These are phyloP conservation scores for Umbelopsis sp. DNA, from an alignment of 192 early-diverging fungal genomes.

Conservation along the genomic window DNA sequence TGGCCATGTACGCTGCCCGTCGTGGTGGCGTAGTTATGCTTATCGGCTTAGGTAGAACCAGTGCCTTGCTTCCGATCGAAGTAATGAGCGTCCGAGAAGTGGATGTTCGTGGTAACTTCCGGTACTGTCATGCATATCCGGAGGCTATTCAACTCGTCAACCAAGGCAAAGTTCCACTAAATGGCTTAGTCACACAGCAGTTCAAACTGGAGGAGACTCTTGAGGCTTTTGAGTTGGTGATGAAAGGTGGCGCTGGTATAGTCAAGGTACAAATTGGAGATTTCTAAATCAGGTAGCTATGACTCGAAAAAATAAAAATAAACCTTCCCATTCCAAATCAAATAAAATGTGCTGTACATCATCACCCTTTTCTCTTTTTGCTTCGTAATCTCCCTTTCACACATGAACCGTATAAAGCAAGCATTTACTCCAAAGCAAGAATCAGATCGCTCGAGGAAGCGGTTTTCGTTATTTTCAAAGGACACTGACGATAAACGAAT, in stretches of 20 bases:
- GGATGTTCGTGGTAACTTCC: slow-evolving; percentile 27
- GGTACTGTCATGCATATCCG: slow-evolving; percentile 34
- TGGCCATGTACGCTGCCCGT: slow-evolving; percentile 22
- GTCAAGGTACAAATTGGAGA: slow-evolving; percentile 38
- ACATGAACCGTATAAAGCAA: slow-evolving; percentile 4
- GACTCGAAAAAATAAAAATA: neutral
- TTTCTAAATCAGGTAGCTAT: slow-evolving; percentile 15
- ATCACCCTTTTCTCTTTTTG: neutral
- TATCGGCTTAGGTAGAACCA: slow-evolving; percentile 29
- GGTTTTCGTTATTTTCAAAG: neutral
- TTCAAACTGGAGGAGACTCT: slow-evolving; percentile 27
- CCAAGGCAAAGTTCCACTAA: slow-evolving; percentile 24
- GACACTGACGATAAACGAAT: neutral
- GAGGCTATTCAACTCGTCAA: slow-evolving; percentile 32
- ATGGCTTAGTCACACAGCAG: slow-evolving; percentile 31
- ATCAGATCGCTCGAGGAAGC: neutral
- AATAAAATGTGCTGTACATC: neutral
- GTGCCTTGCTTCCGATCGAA: slow-evolving; percentile 17
- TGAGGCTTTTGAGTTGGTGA: slow-evolving; percentile 32
- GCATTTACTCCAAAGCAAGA: slow-evolving; percentile 4
- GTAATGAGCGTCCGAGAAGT: slow-evolving; percentile 30
- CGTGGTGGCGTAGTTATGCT: slow-evolving; percentile 33
- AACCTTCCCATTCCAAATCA: neutral
- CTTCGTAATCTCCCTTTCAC: neutral
- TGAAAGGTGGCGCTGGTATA: slow-evolving; percentile 25